Evolutionary conservation across 75 land plant species (phyloP), one percentile per base, ranked within the genome.

Genomic region (Cupressus sempervirens): DNA sequence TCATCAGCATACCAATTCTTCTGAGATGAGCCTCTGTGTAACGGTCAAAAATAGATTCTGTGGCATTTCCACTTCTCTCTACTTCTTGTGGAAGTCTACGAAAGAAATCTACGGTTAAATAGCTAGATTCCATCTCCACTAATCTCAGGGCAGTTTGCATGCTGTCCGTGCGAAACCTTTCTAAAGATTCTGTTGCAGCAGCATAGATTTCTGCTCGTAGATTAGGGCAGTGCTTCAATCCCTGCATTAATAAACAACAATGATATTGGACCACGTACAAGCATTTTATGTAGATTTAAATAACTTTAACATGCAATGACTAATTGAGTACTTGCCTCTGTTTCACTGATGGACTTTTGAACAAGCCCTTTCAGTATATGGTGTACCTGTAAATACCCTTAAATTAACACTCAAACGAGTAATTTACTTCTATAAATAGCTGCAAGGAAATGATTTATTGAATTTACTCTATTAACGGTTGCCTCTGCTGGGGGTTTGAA

Each of bases 61-160:
- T 29, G 79, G 88, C 88, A 83, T 90, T 93, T 41, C 89, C 87
- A 67, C 87, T 84, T 84, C 92, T 97, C 79, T 97, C 99, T 34
- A 93, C 83, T 84, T 97, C 98, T 54, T 89, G 89, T 23, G 95
- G 96, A 40, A 94, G 98, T 86, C 91, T 94, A 41, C 99, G 87
- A 88, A 97, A 97, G 83, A 95, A 97, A 1, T 97, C 99, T 16
- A 93, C 99, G 30, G 99, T 97, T n/a, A 97, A 82, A 85, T 97
- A 97, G 56, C 94, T 90, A 75, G 96, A 91, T 81, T 97, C 99
- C 99, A 97, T 97, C 7, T 97, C 99, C 38, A 97, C 99, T 83
- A 97, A 68, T 72, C 95, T 84, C 68, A 91, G 2, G n/a, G 90
- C 92, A 79, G 94, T 93, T 88, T 94, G 96, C 10, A 93, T 91